Evolutionary conservation across 2,329 filamentous ascomycete genomes (phyloP).

Genomic region (Aspergillus jensenii): DNA sequence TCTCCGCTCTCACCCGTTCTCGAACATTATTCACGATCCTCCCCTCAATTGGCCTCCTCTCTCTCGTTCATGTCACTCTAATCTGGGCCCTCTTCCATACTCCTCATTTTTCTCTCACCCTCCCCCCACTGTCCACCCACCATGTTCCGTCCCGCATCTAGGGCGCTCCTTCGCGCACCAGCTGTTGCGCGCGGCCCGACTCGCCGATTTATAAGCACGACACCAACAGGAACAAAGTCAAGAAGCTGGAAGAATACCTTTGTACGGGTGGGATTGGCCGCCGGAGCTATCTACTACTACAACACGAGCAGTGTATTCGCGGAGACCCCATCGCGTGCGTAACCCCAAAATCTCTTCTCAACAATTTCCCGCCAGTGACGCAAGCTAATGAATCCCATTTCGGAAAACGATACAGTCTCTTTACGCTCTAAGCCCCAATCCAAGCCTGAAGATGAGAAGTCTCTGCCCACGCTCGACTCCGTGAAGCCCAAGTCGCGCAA

Average conservation of each 20-base stretch:
- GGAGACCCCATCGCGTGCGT: conserved; percentile 74
- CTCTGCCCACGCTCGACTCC: conserved; percentile 65
- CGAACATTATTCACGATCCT: conserved; percentile 1
- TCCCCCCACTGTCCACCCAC: conserved; percentile 10
- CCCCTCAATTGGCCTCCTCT: conserved; percentile 5
- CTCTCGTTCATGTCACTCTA: conserved; percentile 2
- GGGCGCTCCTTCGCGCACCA: conserved; percentile 44
- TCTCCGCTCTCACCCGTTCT: conserved; percentile 10
- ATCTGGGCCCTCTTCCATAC: conserved; percentile 4
- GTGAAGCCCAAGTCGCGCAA: conserved; percentile 57
- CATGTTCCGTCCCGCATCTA: conserved; percentile 56
- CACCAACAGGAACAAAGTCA: conserved; percentile 60
- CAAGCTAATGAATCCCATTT: conserved; percentile 2
- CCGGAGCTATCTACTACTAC: conserved; percentile 84
- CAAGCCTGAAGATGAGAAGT: conserved; percentile 43
- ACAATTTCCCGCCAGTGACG: conserved; percentile 8
- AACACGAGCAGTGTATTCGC: conserved; percentile 87
- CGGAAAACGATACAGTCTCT: conserved; percentile 29
- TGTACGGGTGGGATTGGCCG: conserved; percentile 72
- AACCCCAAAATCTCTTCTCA: conserved; percentile 8
- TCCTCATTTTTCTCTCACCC: neutral
- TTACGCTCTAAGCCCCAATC: conserved; percentile 27
- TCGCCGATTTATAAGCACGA: conserved; percentile 57
- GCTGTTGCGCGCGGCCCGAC: conserved; percentile 30
- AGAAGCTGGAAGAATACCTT: conserved; percentile 79